Evolutionary conservation across 768 basidiomycete species (phyloP), one percentile per base, ranked within the genome.

Genomic region (Tricholoma furcatifolium): DNA sequence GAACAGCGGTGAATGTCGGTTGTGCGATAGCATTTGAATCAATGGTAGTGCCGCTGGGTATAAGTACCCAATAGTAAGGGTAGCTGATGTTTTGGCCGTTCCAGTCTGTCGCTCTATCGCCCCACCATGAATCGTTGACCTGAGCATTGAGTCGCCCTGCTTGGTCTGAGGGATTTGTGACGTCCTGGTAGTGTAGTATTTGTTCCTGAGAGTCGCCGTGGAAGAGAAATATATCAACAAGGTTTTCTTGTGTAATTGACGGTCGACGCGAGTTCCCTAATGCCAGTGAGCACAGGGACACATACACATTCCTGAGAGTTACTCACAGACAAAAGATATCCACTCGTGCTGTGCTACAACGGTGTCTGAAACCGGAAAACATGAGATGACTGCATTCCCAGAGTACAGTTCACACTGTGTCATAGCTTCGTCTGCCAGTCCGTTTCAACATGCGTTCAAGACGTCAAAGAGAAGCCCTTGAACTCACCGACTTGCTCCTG

Each of bases 311-410:
- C 53, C 39, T 38, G 61, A 6, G 54, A 55, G 24, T 43, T 51
- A 87, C 89, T 67, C 64, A 91, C 92, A 94, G 63, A 93, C 82
- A 64, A 93, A 85, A 34, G 84, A 79, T 4, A 84, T 82, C 77
- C 82, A 91, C 44, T 88, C 68, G 62, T 87, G 80, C 69, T 96
- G 92, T n/a, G 78, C 67, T 55, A 94, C 74, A 21, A 72, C 55
- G 18, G 80, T 80, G 52, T 77, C 69, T 7, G 67, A 44, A 0
- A 72, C 74, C 9, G 93, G 93, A 64, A 78, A 93, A 66, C 93
- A 95, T 7, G 91, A 89, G 39, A 85, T 76, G 55, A 91, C 74
- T 43, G 81, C 68, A 72, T 94, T 94, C 56, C 83, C 83, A 20
- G 85, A 82, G 54, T 68, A 63, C 43, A 80, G 24, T 63, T 85